Percentiles rank a stretch among this genome's conserved stretches.
phyloP scores from a whole-genome alignment of 2,329 filamentous ascomycete species.

The Penicillium sp. region DNA sequence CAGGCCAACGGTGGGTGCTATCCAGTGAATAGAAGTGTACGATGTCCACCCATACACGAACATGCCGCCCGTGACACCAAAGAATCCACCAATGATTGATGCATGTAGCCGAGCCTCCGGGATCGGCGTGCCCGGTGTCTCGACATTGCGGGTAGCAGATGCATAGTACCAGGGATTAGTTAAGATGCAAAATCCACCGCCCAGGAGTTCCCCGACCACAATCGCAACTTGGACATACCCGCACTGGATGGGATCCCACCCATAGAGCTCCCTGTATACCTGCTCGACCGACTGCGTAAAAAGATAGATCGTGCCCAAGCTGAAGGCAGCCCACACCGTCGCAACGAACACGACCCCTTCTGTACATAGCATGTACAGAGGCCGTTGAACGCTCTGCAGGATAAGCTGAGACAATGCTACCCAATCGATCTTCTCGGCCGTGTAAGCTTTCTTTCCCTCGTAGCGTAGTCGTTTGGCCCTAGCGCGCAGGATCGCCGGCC shows the following conservation, averaged over 20 bases:
- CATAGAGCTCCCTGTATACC: slow-evolving; percentile 37
- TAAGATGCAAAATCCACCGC: slow-evolving; percentile 37
- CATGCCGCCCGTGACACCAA: slow-evolving; percentile 28
- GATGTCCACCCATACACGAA: slow-evolving; percentile 38
- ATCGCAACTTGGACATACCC: slow-evolving; percentile 41
- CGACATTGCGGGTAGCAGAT: slow-evolving; percentile 25
- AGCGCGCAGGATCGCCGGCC: slow-evolving; percentile 40
- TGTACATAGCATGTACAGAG: slow-evolving; percentile 37
- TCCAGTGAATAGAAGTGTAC: slow-evolving; percentile 29
- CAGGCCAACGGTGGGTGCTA: slow-evolving; percentile 32
- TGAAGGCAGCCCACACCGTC: slow-evolving; percentile 44
- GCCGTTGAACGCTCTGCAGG: slow-evolving; percentile 38
- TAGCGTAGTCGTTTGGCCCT: slow-evolving; percentile 39
- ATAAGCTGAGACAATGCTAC: background rate
- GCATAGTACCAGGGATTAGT: slow-evolving; percentile 29
- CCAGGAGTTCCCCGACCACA: slow-evolving; percentile 40
- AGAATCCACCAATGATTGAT: slow-evolving; percentile 38
- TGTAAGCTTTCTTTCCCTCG: slow-evolving; percentile 24
- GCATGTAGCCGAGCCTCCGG: slow-evolving; percentile 44
- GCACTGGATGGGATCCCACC: slow-evolving; percentile 31
- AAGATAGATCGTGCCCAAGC: slow-evolving; percentile 42
- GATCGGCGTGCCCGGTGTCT: slow-evolving; percentile 38
- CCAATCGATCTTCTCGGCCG: slow-evolving; percentile 11
- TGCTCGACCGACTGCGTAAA: slow-evolving; percentile 41
- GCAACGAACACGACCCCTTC: slow-evolving; percentile 43